phyloP scores from a whole-genome alignment of 2,329 filamentous ascomycete species.

The Penicillium decumbens region DNA sequence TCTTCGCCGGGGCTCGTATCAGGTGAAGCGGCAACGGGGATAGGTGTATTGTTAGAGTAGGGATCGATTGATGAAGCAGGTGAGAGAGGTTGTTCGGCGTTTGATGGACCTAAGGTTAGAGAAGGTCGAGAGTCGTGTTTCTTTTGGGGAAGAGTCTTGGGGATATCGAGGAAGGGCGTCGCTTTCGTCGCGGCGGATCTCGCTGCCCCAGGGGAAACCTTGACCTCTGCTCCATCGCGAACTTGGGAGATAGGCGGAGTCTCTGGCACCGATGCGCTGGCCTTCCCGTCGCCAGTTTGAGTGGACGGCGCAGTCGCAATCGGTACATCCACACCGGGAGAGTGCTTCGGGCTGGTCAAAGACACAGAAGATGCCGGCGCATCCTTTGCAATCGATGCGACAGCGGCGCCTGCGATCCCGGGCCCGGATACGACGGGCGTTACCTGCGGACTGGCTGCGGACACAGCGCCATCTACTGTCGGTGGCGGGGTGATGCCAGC shows the following conservation, averaged over 20 bases:
- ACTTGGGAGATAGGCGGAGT: conserved; percentile 24
- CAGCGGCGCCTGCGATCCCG: conserved; percentile 3
- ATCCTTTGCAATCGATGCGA: conserved; percentile 9
- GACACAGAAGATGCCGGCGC: conserved; percentile 10
- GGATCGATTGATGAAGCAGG: conserved; percentile 64
- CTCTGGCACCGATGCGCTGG: conserved; percentile 17
- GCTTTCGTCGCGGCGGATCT: conserved; percentile 14
- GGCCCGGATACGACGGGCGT: conserved; percentile 1
- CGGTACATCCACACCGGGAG: conserved; percentile 10
- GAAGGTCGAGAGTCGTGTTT: conserved; percentile 30
- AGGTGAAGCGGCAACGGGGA: conserved; percentile 62
- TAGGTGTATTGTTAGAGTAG: conserved; percentile 69
- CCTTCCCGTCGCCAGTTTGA: conserved; percentile 37
- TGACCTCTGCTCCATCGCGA: conserved; percentile 20
- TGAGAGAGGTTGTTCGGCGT: conserved; percentile 39
- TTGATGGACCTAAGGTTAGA: conserved; percentile 25
- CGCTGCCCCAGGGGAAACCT: conserved; percentile 18
- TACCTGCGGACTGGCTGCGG: conserved; percentile 6
- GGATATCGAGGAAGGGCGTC: conserved; percentile 15
- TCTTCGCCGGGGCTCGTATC: conserved; percentile 72
- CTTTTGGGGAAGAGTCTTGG: conserved; percentile 19
- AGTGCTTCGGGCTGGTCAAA: conserved; percentile 7
- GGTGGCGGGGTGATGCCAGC: conserved; percentile 26
- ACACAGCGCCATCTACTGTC: conserved; percentile 15
- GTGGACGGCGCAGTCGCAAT: conserved; percentile 41